phyloP scores from a whole-genome alignment of 148 eudicot genomes.

The Fagopyrum esculentum region DNA sequence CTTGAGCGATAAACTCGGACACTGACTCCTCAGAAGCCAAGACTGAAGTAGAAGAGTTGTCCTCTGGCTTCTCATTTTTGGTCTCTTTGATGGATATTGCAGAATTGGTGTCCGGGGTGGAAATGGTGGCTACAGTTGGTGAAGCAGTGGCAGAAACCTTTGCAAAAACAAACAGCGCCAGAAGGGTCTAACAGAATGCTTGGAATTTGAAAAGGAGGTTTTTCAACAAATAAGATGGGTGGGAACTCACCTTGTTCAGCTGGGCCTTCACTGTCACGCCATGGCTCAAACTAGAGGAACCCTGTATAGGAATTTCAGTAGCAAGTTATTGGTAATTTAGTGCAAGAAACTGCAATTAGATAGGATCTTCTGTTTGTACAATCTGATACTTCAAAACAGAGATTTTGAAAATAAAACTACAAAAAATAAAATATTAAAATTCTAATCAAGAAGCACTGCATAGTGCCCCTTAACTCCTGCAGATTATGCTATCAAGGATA shows the following conservation, averaged over 20 bases:
- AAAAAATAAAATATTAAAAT: not conserved
- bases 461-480: not conserved
- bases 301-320: slow-evolving; percentile 11
- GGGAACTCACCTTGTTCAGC: slow-evolving; percentile 47
- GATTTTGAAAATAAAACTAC: not conserved
- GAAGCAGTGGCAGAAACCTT: slow-evolving; percentile 56
- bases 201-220: slow-evolving; percentile 14
- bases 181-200: slow-evolving; percentile 18
- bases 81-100: slow-evolving; percentile 22
- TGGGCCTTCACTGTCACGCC: slow-evolving; percentile 44
- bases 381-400: not conserved
- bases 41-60: slow-evolving; percentile 24
- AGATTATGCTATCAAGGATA: not conserved
- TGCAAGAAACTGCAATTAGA: not conserved
- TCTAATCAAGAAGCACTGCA: not conserved
- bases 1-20: slow-evolving; percentile 59
- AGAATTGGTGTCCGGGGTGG: slow-evolving; percentile 29
- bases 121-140: slow-evolving; percentile 25
- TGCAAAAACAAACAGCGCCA: slow-evolving; percentile 24
- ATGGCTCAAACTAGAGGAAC: slow-evolving; percentile 30
- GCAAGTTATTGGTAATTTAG: not conserved
- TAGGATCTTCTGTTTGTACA: not conserved
- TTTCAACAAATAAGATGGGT: slow-evolving; percentile 16
- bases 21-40: slow-evolving; percentile 58
- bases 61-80: slow-evolving; percentile 27